Conservation (phyloP, 768 basidiomycete genomes). For the Baorangia bicolor region DNA sequence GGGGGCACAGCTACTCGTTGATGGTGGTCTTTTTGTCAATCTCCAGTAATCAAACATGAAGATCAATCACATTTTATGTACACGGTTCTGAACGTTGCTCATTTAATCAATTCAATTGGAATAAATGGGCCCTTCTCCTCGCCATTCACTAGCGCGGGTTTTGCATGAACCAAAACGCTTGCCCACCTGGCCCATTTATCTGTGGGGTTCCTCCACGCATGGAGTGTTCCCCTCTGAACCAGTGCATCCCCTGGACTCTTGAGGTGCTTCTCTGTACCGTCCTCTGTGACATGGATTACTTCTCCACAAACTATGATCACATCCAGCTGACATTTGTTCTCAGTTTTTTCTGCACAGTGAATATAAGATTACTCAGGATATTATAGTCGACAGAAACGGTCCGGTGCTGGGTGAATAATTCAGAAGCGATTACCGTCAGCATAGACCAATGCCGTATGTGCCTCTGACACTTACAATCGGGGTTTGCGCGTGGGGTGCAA, state of each 20-base stretch:
- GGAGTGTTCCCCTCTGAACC: conserved; percentile 48
- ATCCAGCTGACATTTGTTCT: not conserved
- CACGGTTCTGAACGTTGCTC: not conserved
- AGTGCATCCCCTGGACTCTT: conserved; percentile 56
- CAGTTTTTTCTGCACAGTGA: not conserved
- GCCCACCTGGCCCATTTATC: conserved; percentile 37
- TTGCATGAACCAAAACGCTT: not conserved
- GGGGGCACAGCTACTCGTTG: not conserved
- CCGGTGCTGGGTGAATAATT: not conserved
- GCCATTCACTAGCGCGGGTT: not conserved
- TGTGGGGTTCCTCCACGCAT: conserved; percentile 59
- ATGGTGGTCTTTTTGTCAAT: not conserved
- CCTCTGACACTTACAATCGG: not conserved
- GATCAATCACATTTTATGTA: not conserved
- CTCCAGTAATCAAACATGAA: not conserved
- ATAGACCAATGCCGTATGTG: too few relatives aligned
- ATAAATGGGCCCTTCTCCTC: conserved; percentile 18
- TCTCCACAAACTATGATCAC: not conserved
- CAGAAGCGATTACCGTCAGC: not conserved
- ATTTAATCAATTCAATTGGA: conserved; percentile 45
- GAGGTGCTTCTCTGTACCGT: conserved; percentile 42
- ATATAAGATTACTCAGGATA: not conserved
- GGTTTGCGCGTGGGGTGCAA: not conserved
- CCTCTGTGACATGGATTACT: not conserved
- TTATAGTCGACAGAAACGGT: not conserved